phyloP scores from a whole-genome alignment of 2,329 filamentous ascomycete species.

The Penicillium polonicum region DNA sequence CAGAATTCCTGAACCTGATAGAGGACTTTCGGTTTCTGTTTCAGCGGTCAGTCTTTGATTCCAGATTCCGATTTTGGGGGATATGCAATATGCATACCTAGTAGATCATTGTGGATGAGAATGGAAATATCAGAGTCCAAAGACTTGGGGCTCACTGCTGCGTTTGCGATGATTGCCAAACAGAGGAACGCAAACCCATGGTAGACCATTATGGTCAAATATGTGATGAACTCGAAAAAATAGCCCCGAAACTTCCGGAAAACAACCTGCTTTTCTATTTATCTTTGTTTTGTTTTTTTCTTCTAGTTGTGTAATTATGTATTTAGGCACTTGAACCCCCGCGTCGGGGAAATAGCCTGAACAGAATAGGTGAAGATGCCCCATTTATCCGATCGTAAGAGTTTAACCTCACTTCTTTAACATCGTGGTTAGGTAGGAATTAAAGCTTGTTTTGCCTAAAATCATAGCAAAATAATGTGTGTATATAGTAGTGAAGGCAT shows the following conservation, averaged over 20 bases:
- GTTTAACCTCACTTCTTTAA: not conserved
- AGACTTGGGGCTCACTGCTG: constrained; percentile 11
- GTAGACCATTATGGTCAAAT: constrained; percentile 9
- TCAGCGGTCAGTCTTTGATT: not conserved
- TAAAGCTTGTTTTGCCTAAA: not conserved
- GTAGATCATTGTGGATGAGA: constrained; percentile 23
- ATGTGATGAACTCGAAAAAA: too few relatives aligned
- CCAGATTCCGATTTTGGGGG: not conserved
- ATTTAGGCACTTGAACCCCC: constrained; percentile 11
- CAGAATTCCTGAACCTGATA: constrained; percentile 16
- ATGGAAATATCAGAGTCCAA: constrained; percentile 20
- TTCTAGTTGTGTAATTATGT: not conserved
- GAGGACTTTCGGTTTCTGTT: constrained; percentile 18
- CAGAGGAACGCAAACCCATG: not conserved
- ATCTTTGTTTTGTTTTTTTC: not conserved
- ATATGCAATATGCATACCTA: constrained; percentile 4
- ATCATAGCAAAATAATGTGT: not conserved
- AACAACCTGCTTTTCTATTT: not conserved
- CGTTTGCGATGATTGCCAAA: constrained; percentile 3
- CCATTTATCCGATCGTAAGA: constrained; percentile 6
- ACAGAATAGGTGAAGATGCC: not conserved
- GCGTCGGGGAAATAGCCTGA: constrained; percentile 15
- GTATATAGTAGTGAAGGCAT: not conserved
- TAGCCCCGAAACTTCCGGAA: not conserved
- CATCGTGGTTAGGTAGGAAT: too few relatives aligned